Evolutionary conservation across 257 asterid genomes (phyloP).

Genomic region (Ehretia macrophylla): DNA sequence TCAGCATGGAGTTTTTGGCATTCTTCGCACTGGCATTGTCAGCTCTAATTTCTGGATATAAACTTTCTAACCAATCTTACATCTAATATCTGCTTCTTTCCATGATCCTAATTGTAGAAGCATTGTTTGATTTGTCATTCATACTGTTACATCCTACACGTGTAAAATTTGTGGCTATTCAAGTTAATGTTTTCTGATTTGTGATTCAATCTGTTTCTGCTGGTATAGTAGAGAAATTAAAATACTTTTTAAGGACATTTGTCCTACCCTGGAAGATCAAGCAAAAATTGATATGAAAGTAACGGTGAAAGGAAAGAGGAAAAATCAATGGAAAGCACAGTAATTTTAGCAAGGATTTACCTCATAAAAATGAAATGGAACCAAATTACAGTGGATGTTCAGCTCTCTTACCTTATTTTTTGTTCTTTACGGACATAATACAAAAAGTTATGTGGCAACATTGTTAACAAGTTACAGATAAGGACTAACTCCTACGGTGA

Average conservation of each 20-base stretch:
- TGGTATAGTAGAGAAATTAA: not conserved
- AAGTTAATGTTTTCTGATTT: not conserved
- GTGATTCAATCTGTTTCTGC: not conserved
- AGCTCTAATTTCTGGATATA: slow-evolving; percentile 56
- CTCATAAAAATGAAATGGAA: not conserved
- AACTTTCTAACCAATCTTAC: slow-evolving; percentile 50
- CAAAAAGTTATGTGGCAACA: not conserved
- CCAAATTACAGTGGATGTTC: not conserved
- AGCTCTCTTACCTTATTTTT: not conserved
- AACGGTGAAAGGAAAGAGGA: not conserved
- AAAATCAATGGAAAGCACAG: not conserved
- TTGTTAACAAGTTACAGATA: slow-evolving; percentile 23
- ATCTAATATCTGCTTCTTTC: slow-evolving; percentile 19
- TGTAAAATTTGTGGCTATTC: not conserved
- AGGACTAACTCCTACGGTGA: slow-evolving; percentile 9
- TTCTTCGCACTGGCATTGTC: slow-evolving; percentile 50
- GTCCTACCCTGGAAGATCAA: not conserved
- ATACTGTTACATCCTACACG: not conserved
- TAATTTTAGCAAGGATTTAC: not conserved
- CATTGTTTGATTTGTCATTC: not conserved
- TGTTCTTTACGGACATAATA: not conserved
- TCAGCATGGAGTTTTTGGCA: slow-evolving; percentile 56
- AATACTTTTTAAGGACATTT: not conserved
- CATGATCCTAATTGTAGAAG: not conserved
- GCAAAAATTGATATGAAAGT: not conserved